A percentile compares a stretch with the other conserved stretches of the same genome.
Evolutionary conservation across 2,329 filamentous ascomycete genomes (phyloP).

Genomic region (Neophaeococcomyces mojaviensis): DNA sequence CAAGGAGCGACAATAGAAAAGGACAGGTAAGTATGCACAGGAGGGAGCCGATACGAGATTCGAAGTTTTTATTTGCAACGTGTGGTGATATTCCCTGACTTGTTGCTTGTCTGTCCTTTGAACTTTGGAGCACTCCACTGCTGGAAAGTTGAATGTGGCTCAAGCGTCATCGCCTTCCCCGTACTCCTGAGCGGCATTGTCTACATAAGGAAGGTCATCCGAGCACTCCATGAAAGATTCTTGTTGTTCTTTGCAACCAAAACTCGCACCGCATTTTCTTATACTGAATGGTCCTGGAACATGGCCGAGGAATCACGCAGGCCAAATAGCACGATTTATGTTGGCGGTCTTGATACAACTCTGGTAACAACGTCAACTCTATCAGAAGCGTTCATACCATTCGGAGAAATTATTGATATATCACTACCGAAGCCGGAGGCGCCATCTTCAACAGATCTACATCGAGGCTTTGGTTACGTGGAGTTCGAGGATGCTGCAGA

Average conservation of each 20-base stretch:
- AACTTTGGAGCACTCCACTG: not conserved
- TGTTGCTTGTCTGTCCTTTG: slow-evolving; percentile 6
- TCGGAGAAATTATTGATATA: slow-evolving; percentile 90
- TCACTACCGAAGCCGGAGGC: slow-evolving; percentile 81
- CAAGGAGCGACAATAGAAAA: slow-evolving; percentile 2
- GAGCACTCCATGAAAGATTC: not conserved
- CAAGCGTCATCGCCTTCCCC: slow-evolving; percentile 5
- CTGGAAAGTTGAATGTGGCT: slow-evolving; percentile 7
- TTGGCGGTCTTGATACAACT: slow-evolving; percentile 75
- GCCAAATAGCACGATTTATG: slow-evolving; percentile 85
- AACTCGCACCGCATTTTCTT: not conserved
- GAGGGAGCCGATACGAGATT: no score
- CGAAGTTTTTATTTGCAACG: no score
- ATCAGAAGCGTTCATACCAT: slow-evolving; percentile 88
- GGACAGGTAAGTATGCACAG: no score
- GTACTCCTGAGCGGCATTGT: slow-evolving; percentile 3
- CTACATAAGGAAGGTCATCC: slow-evolving; percentile 1
- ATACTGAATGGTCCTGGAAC: not conserved
- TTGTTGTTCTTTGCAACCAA: no score
- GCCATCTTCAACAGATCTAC: slow-evolving; percentile 67
- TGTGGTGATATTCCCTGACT: not conserved
- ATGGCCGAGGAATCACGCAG: slow-evolving; percentile 73
- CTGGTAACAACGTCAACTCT: slow-evolving; percentile 65
- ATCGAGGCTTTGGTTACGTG: slow-evolving; percentile 92
- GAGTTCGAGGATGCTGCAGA: slow-evolving; percentile 83